These are phyloP conservation scores for Globisporangium nunn DNA, from an alignment of 352 stramenopile genomes.

Conservation along the genomic window DNA sequence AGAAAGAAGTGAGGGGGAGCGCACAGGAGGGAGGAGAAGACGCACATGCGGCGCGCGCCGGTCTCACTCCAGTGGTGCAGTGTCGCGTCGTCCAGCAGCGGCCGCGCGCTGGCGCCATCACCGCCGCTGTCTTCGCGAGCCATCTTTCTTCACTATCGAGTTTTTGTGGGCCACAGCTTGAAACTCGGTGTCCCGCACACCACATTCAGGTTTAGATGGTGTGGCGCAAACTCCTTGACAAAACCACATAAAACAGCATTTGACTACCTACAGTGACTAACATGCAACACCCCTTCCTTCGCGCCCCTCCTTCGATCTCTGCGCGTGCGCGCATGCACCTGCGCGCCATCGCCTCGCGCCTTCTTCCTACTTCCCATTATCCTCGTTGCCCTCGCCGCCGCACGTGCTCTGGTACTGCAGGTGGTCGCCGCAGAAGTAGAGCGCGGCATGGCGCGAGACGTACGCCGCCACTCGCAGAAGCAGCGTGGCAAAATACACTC, in stretches of 20 bases:
- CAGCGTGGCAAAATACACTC: constrained; percentile 41
- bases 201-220: too few relatives aligned
- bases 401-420: constrained; percentile 26
- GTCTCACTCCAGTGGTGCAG: constrained; percentile 63
- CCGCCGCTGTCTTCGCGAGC: constrained; percentile 1
- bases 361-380: too few relatives aligned
- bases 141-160: constrained; percentile 7
- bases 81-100: constrained; percentile 44
- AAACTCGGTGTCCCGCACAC: too few relatives aligned
- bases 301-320: too few relatives aligned
- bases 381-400: too few relatives aligned
- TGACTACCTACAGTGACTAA: too few relatives aligned
- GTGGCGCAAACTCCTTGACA: too few relatives aligned
- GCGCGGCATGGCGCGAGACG: constrained; percentile 51
- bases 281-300: too few relatives aligned
- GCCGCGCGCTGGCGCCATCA: constrained; percentile 12
- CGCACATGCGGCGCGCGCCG: constrained; percentile 49
- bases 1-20: background rate
- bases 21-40: constrained; percentile 1
- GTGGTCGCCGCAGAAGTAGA: constrained; percentile 72
- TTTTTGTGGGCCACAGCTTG: background rate
- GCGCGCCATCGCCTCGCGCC: too few relatives aligned
- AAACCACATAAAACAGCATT: too few relatives aligned
- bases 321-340: too few relatives aligned
- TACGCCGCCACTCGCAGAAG: constrained; percentile 44